phyloP scores from a whole-genome alignment of 164 flowering plant genomes.

The Euptelea pleiosperma region DNA sequence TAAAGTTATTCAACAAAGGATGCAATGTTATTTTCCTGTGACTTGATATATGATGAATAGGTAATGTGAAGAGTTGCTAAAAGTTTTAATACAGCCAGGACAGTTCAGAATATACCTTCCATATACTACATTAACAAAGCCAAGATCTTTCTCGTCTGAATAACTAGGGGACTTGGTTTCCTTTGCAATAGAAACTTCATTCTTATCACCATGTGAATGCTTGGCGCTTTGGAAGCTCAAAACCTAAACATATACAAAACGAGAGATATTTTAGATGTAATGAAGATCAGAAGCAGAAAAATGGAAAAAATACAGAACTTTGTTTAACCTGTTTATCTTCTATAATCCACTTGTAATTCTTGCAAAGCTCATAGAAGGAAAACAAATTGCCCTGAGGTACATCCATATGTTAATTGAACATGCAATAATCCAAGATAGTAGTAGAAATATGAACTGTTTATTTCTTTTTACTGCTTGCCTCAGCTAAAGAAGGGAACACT shows the following conservation, averaged over 20 bases:
- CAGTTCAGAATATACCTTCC: constrained; percentile 52
- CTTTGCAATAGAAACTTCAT: constrained; percentile 15
- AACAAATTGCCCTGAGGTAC: constrained; percentile 68
- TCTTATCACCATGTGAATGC: constrained; percentile 16
- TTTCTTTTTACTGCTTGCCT: constrained; percentile 39
- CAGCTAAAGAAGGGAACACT: constrained; percentile 53
- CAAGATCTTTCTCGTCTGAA: constrained; percentile 34
- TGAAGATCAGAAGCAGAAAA: neutral
- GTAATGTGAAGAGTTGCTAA: neutral
- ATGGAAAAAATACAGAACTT: neutral
- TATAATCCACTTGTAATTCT: constrained; percentile 66
- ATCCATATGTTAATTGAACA: constrained; percentile 8
- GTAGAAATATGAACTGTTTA: neutral
- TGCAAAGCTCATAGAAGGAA: constrained; percentile 92
- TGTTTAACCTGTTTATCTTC: constrained; percentile 66
- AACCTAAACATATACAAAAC: constrained; percentile 36
- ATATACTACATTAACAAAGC: constrained; percentile 41
- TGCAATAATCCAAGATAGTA: neutral
- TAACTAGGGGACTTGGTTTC: constrained; percentile 16
- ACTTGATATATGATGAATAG: too few species aligned
- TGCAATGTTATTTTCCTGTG: too few species aligned
- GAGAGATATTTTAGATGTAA: too few species aligned
- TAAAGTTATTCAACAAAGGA: too few species aligned
- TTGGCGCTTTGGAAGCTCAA: constrained; percentile 39
- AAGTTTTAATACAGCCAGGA: neutral